phyloP scores from a whole-genome alignment of 768 basidiomycete genomes.

The Glaciozyma antarctica region DNA sequence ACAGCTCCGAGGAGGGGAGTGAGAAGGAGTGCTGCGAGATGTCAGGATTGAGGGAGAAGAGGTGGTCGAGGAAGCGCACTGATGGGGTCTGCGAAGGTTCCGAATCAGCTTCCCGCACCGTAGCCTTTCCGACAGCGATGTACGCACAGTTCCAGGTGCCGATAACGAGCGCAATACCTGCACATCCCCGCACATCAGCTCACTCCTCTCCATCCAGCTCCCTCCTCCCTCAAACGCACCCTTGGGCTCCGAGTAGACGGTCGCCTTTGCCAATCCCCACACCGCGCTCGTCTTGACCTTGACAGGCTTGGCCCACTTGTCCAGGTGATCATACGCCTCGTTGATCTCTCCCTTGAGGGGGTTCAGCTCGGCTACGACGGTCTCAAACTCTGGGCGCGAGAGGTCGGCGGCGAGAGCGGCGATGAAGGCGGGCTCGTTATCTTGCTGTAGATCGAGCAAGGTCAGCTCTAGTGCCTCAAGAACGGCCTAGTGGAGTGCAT shows the following conservation, averaged over 20 bases:
- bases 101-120: background rate
- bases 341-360: conserved; percentile 49
- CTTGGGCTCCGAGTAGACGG: conserved; percentile 64
- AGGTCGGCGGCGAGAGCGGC: conserved; percentile 56
- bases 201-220: background rate
- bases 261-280: conserved; percentile 47
- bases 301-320: conserved; percentile 52
- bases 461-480: background rate
- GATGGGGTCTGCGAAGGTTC: background rate
- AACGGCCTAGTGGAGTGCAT: too few relatives aligned
- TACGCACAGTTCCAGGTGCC: conserved; percentile 36
- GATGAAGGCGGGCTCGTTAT: conserved; percentile 57
- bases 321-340: conserved; percentile 54
- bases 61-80: background rate
- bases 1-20: conserved; percentile 62
- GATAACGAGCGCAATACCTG: conserved; percentile 33
- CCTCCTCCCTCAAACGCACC: conserved; percentile 1
- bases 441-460: conserved; percentile 40
- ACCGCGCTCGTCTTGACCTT: background rate
- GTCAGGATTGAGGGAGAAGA: background rate
- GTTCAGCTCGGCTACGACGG: conserved; percentile 55
- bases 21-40: conserved; percentile 48
- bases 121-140: too few relatives aligned
- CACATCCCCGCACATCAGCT: background rate
- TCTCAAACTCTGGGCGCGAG: conserved; percentile 55